Conservation (phyloP, 306 rosid genomes). For the Citrullus mucosospermus region DNA sequence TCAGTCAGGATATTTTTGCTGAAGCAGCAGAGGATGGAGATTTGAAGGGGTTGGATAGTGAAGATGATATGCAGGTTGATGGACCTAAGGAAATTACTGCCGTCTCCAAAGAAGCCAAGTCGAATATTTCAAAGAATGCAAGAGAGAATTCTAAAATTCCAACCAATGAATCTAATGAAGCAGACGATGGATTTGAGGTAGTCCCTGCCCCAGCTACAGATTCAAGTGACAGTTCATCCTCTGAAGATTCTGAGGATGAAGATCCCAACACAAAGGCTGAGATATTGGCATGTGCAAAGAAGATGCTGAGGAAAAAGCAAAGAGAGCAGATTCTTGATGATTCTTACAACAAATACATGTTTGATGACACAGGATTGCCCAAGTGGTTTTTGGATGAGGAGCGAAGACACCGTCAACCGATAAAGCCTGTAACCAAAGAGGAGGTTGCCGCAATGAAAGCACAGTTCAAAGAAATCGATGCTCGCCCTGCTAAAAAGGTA, state of each 20-base stretch:
- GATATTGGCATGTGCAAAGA: conserved; percentile 71
- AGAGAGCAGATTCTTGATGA: conserved; percentile 64
- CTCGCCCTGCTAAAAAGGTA: conserved; percentile 67
- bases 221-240: conserved; percentile 68
- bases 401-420: conserved; percentile 49
- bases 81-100: conserved; percentile 19
- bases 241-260: conserved; percentile 43
- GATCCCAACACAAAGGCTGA: conserved; percentile 51
- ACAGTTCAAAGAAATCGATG: conserved; percentile 63
- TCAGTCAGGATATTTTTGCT: conserved; percentile 76
- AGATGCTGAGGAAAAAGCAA: conserved; percentile 69
- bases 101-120: conserved; percentile 17
- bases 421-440: conserved; percentile 72
- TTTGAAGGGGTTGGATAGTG: conserved; percentile 34
- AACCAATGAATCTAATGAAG: background rate
- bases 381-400: conserved; percentile 89
- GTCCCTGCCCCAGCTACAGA: conserved; percentile 81
- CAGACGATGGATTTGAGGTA: conserved; percentile 47
- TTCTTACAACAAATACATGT: conserved; percentile 74
- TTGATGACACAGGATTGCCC: conserved; percentile 69
- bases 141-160: background rate
- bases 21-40: conserved; percentile 72
- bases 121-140: background rate
- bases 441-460: conserved; percentile 76
- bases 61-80: conserved; percentile 56